Base-by-base conservation (phyloP, 352 stramenopile species). In the Pythium rhizo-oryzae region DNA sequence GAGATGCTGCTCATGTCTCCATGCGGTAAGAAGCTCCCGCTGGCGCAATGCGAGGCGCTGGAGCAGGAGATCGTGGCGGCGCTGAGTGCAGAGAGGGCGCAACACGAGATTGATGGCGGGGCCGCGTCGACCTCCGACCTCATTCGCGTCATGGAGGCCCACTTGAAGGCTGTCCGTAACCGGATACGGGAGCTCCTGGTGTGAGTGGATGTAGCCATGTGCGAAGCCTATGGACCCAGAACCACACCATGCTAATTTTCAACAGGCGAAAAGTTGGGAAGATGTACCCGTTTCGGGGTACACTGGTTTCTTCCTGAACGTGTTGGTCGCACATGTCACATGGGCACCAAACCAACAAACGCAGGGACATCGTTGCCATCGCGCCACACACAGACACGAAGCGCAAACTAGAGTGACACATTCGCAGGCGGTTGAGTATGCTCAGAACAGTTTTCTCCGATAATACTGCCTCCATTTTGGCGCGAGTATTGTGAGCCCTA, bases 1-100 rank as follows among this genome's bases (percentile, higher is more conserved):
- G 52, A 63, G 16, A 67, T 72, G 44, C 59, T 72, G 25, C 59
- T 72, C 43, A 52, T 47, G 19, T 67, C 66, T n/a, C 66, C 66
- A 16, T 68, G 25, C 21, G 66, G 66, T 0, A 46, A 64, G 19
- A 53, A 56, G 52, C 47, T 72, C 18, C 33, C 44, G 2, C 54
- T 68, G 1, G 46, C 24, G 21, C 28, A 67, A 24, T 72, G 66
- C 21, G 53, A 68, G 35, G 52, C 51, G 12, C 49, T 72, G 24
- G 52, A 68, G 39, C 50, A 65, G 35, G 66, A 72, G 33, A 72
- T 72, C 47, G 28, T 56, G 44, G 47, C 54, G 16, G 43, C 66
- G 16, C 33, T 71, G 11, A 39, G 21, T 18, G 19, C 18, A 37
- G 59, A 72, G 23, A 66, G 67, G 24, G 41, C 43, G 8, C 57